Conservation (phyloP, 2,329 filamentous ascomycete genomes). For the Pseudodiploospora longispora region DNA sequence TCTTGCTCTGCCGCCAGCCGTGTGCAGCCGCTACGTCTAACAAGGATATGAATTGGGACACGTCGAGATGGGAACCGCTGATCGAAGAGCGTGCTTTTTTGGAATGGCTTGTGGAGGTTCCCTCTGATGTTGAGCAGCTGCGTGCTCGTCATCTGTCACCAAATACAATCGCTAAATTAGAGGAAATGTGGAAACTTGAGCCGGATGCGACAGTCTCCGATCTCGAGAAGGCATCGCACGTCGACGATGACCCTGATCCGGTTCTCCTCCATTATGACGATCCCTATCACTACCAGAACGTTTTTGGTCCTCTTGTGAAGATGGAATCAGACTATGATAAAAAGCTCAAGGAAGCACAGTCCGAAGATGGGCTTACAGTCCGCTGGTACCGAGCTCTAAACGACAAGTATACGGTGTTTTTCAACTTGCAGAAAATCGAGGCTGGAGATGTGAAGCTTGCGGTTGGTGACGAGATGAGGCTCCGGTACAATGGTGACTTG, state of each 20-base stretch:
- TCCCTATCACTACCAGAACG: conserved; percentile 97
- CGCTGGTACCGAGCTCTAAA: conserved; percentile 94
- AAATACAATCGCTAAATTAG: conserved; percentile 90
- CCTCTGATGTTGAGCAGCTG: conserved; percentile 90
- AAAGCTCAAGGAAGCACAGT: conserved; percentile 96
- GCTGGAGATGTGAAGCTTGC: conserved; percentile 96
- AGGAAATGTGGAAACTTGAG: conserved; percentile 98
- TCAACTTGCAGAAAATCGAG: conserved; percentile 93
- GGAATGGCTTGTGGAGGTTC: conserved; percentile 82
- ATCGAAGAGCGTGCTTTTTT: conserved; percentile 96
- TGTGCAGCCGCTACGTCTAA: conserved; percentile 91
- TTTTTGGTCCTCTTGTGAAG: conserved; percentile 95
- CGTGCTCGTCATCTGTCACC: conserved; percentile 88
- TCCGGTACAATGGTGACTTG: conserved; percentile 92
- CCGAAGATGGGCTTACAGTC: conserved; percentile 88
- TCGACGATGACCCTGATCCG: conserved; percentile 91
- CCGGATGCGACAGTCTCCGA: conserved; percentile 80
- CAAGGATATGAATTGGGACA: conserved; percentile 99
- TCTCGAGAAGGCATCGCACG: conserved; percentile 80
- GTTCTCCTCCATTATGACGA: conserved; percentile 93
- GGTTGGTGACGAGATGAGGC: conserved; percentile 95
- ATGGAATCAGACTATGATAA: conserved; percentile 99
- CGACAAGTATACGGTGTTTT: conserved; percentile 94
- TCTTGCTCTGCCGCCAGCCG: conserved; percentile 90
- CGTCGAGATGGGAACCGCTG: conserved; percentile 91